Percentiles rank a stretch among this genome's conserved stretches.
phyloP scores from a whole-genome alignment of 805 yeast genomes.

The Candida corydali region DNA sequence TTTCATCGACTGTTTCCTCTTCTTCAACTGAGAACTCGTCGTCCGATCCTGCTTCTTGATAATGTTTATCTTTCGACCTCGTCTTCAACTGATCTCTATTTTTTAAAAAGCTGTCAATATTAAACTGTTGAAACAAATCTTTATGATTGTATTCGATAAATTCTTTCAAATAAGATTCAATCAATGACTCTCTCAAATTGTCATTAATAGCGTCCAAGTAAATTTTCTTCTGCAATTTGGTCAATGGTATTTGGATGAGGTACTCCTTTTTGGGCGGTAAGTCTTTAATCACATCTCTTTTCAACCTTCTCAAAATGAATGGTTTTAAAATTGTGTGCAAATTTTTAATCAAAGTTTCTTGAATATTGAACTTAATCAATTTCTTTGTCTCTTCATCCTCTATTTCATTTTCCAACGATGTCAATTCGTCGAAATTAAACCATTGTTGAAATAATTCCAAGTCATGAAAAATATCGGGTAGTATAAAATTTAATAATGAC shows the following conservation, averaged over 20 bases:
- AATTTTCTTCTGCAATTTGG: constrained; percentile 58
- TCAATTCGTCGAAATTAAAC: constrained; percentile 77
- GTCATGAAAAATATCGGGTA: constrained; percentile 92
- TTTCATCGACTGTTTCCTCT: not conserved
- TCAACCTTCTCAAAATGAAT: constrained; percentile 76
- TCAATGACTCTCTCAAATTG: constrained; percentile 40
- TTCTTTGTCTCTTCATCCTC: constrained; percentile 42
- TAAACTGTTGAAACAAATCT: constrained; percentile 19
- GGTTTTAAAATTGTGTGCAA: constrained; percentile 88
- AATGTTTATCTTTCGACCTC: constrained; percentile 3
- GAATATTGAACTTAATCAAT: constrained; percentile 53
- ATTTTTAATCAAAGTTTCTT: constrained; percentile 58
- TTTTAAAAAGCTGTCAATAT: constrained; percentile 40
- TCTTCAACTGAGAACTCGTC: constrained; percentile 23
- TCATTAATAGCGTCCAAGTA: constrained; percentile 51
- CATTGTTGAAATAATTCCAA: constrained; percentile 86
- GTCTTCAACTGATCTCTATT: constrained; percentile 18
- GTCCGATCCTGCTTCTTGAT: constrained; percentile 23
- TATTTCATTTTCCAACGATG: constrained; percentile 22
- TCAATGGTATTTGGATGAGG: constrained; percentile 66
- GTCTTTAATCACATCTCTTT: constrained; percentile 61
- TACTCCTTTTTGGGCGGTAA: constrained; percentile 91
- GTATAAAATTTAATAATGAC: constrained; percentile 84
- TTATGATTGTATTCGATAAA: constrained; percentile 41
- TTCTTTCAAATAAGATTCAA: constrained; percentile 48